Evolutionary conservation across 2,329 filamentous ascomycete genomes (phyloP), one percentile per base, ranked within the genome.

Genomic region (Xylariaceae sp.): DNA sequence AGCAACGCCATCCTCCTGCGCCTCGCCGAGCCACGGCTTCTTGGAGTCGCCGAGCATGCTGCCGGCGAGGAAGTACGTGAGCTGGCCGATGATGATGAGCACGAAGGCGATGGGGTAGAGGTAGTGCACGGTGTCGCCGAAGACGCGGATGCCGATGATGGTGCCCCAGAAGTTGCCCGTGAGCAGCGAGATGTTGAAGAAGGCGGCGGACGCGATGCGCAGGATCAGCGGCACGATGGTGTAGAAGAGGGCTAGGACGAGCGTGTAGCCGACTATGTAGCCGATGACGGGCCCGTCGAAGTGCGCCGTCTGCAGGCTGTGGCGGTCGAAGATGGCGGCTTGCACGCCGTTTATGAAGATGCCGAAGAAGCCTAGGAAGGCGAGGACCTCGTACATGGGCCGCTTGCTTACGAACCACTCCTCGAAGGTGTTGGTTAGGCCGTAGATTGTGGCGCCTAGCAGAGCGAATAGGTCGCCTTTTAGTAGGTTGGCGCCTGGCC

Each of bases 151-250:
- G 47, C 94, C 94, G 63, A 99, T 92, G 62, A 95, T 87, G 58
- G 95, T 87, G 61, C 91, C 92, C 94, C 94, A 99, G 75, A 97
- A 97, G 74, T 95, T 96, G 64, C 86, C 89, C 2, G 94, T 97
- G 56, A 99, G 78, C 61, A 99, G 77, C 7, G 88, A 92, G 66
- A 97, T 95, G 72, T 99, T 95, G 77, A 96, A 95, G 74, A 99
- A 96, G 18, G 92, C 92, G 2, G 94, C 94, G 15, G 84, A 88
- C 26, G 88, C 88, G 75, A 97, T 87, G 61, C 94, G 89, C 72
- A 97, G 86, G 59, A 99, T 80, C 51, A 97, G 74, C 0, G 94
- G 94, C 0, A 88, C 91, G 2, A 94, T 77, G 7, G 85, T 85
- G 76, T 99, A 99, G 74, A 99, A 99, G 55, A 94, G 74, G 50